Percentiles rank a stretch among this genome's conserved stretches.
Conservation (phyloP, 106 monocot species). For the Acorus calamus region DNA sequence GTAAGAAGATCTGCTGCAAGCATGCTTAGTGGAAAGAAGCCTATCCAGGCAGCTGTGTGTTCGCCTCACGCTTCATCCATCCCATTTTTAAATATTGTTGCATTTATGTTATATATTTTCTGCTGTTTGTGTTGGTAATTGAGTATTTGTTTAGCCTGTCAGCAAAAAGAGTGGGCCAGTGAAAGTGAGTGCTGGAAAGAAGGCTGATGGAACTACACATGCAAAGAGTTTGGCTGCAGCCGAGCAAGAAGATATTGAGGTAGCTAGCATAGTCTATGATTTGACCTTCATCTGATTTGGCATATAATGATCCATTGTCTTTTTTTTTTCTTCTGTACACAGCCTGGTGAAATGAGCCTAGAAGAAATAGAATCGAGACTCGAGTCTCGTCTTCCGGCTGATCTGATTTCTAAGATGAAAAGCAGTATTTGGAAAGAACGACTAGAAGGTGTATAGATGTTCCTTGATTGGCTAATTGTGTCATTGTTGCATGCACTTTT, state of each 20-base stretch:
- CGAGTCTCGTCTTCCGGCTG: constrained; percentile 46
- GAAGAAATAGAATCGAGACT: constrained; percentile 91
- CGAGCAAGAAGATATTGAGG: constrained; percentile 92
- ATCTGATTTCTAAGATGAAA: constrained; percentile 74
- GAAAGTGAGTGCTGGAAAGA: constrained; percentile 54
- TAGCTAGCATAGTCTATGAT: constrained; percentile 6
- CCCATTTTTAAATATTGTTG: background rate
- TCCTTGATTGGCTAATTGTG: no score
- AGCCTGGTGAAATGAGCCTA: constrained; percentile 94
- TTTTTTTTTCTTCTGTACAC: constrained; percentile 8
- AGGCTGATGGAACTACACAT: constrained; percentile 48
- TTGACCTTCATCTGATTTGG: background rate
- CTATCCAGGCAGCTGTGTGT: constrained; percentile 59
- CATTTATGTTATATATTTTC: constrained; percentile 1
- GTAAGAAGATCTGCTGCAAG: constrained; percentile 91
- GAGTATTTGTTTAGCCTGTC: constrained; percentile 25
- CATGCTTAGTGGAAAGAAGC: constrained; percentile 95
- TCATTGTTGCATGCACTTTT: no score
- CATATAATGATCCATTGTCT: background rate
- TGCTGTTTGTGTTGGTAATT: background rate
- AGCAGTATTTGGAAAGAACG: constrained; percentile 98
- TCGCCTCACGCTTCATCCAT: background rate
- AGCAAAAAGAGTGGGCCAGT: constrained; percentile 45
- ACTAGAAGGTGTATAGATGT: constrained; percentile 24
- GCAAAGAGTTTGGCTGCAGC: constrained; percentile 29